Percentiles rank a stretch among this genome's conserved stretches.
phyloP scores from a whole-genome alignment of 768 basidiomycete species.

The Albatrellus ellisii region DNA sequence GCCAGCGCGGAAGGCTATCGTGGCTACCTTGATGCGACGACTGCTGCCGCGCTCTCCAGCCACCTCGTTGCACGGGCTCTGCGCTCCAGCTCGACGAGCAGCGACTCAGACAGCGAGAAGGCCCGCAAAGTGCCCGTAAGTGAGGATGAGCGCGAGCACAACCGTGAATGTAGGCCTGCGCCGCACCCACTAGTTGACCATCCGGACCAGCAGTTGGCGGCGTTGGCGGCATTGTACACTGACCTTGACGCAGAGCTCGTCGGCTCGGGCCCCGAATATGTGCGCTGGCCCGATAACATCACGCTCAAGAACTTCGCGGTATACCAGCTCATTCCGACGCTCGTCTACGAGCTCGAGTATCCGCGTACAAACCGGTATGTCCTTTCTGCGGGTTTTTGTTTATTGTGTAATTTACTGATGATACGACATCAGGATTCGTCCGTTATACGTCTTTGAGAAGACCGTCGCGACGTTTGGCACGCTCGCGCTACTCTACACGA shows the following conservation, averaged over 20 bases:
- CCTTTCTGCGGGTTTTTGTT: background rate
- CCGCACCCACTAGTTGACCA: conserved; percentile 49
- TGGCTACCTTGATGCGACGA: conserved; percentile 40
- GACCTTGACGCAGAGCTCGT: conserved; percentile 69
- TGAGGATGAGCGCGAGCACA: conserved; percentile 2
- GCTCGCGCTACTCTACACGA: conserved; percentile 85
- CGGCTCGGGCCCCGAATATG: conserved; percentile 48
- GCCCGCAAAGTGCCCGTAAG: background rate
- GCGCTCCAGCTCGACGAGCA: background rate
- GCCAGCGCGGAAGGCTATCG: conserved; percentile 23
- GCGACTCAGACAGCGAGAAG: background rate
- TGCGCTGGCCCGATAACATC: conserved; percentile 81
- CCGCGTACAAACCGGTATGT: conserved; percentile 75
- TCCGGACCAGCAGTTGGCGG: conserved; percentile 47
- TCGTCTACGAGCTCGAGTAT: conserved; percentile 96
- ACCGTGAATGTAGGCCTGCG: conserved; percentile 12
- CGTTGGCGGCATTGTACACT: conserved; percentile 61
- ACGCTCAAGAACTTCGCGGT: conserved; percentile 69
- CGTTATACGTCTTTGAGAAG: conserved; percentile 62
- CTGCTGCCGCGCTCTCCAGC: conserved; percentile 40
- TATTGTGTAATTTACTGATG: background rate
- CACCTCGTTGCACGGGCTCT: conserved; percentile 25
- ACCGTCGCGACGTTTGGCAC: conserved; percentile 87
- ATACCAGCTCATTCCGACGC: conserved; percentile 80
- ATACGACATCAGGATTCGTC: conserved; percentile 38